These are phyloP conservation scores for Mrakia frigida DNA, from an alignment of 768 basidiomycete species.

Conservation along the genomic window DNA sequence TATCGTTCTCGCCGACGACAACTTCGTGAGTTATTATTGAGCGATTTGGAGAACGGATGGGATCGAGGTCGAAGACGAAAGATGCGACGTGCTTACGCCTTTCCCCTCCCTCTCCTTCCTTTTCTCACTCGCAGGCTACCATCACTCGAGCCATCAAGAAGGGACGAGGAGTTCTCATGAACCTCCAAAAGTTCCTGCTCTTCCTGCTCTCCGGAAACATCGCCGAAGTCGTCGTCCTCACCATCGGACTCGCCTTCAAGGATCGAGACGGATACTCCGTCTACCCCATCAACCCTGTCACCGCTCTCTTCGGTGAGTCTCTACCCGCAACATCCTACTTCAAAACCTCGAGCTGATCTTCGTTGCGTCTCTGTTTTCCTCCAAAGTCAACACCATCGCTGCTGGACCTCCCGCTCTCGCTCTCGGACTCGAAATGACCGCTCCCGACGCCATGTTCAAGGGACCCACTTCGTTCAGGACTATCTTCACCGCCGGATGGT, in stretches of 20 bases:
- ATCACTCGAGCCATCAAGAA: slow-evolving; percentile 62
- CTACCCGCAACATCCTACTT: no score
- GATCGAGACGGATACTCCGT: slow-evolving; percentile 51
- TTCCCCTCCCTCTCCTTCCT: no score
- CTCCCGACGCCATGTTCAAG: slow-evolving; percentile 52
- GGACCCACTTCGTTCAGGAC: slow-evolving; percentile 46
- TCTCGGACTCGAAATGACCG: slow-evolving; percentile 41
- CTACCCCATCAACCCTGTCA: slow-evolving; percentile 57
- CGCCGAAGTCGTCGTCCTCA: slow-evolving; percentile 54
- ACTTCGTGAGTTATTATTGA: slow-evolving; percentile 56
- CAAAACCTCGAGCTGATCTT: no score
- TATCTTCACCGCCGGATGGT: slow-evolving; percentile 46
- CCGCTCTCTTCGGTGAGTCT: slow-evolving; percentile 40
- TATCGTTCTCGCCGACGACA: slow-evolving; percentile 60
- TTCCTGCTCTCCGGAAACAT: slow-evolving; percentile 56
- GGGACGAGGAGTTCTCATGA: slow-evolving; percentile 58
- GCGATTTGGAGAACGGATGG: no score
- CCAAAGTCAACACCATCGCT: slow-evolving; percentile 43
- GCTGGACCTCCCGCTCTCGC: slow-evolving; percentile 46
- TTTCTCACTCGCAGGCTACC: slow-evolving; percentile 38
- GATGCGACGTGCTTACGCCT: no score
- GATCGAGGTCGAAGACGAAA: no score
- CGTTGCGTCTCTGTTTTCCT: background rate
- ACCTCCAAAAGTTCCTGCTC: slow-evolving; percentile 56
- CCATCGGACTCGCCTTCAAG: slow-evolving; percentile 57